Conservation (phyloP, 2,329 filamentous ascomycete species). For the Xylaria sp. region DNA sequence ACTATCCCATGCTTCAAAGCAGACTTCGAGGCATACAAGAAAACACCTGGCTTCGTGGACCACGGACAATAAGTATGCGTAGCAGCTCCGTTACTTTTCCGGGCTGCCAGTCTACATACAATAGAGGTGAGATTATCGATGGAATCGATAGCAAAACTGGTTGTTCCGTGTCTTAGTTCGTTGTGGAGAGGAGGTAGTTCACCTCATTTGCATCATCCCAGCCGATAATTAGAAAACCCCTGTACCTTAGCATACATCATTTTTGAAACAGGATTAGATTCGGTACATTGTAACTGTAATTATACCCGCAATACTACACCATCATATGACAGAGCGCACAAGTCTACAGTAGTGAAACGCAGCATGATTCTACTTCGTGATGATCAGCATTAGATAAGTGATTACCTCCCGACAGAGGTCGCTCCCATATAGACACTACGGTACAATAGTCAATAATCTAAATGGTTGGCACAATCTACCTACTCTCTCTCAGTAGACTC, state of each 20-base stretch:
- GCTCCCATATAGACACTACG: too few species aligned
- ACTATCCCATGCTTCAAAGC: background rate
- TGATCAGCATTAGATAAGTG: background rate
- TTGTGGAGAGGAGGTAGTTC: too few species aligned
- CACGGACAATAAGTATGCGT: background rate
- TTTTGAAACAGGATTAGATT: constrained; percentile 1
- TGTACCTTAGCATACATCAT: constrained; percentile 1
- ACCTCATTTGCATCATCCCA: background rate
- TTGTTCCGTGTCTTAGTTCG: background rate
- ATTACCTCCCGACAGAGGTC: too few species aligned
- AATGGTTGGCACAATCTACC: background rate
- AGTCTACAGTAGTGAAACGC: background rate
- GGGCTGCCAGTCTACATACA: too few species aligned
- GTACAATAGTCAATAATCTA: too few species aligned
- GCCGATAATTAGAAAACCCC: background rate
- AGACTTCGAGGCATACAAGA: too few species aligned
- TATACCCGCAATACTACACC: background rate
- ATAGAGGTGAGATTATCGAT: background rate
- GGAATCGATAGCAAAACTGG: background rate
- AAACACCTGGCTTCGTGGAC: background rate
- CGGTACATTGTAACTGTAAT: background rate
- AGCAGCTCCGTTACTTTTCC: background rate
- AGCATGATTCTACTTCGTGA: background rate
- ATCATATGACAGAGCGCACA: background rate
- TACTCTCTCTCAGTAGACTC: background rate